Base-by-base conservation (phyloP, 2,329 filamentous ascomycete species). In the Pyrenophora graminea region DNA sequence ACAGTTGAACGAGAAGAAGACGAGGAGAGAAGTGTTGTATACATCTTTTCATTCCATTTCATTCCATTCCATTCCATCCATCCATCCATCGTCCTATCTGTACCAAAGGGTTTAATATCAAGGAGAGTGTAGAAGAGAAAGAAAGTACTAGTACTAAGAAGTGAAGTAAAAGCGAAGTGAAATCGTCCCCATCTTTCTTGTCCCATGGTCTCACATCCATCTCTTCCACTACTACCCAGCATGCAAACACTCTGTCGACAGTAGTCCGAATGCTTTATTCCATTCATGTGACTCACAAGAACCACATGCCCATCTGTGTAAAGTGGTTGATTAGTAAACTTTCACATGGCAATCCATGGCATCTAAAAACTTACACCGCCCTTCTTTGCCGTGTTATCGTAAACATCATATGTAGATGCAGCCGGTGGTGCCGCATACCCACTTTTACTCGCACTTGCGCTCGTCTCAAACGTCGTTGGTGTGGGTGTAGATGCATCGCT, bases 301-400 rank as follows among this genome's bases (percentile, higher is more conserved):
- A 57, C 55, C 55, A 57, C 48, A 49, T 39, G 9, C 38, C 45
- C 51, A 57, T 51, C 55, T 57, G 23, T n/a, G 42, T 10, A 4
- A 15, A 4, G 10, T 18, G 25, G 21, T 10, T 3, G 15, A 30
- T 55, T 45, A 55, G 52, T 32, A 21, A n/a, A 39, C 10, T n/a
- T 12, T 12, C 17, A 19, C 18, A 17, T 31, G 6, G 13, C 4
- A 21, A 43, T 1, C 1, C 3, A n/a, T 6, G 15, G 12, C 10
- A 17, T 32, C 47, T 40, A 27, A 5, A 6, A 17, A 39, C 55
- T 43, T 17, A 56, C 55, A 43, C 48, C 33, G 17, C 37, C 30
- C 23, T 45, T 38, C 18, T 48, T 53, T 17, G 10, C 10, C 17
- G 23, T 39, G 10, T 41, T 18, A 2, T 27, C 21, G 31, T 46